Evolutionary conservation across 805 yeast species (phyloP), one percentile per base, ranked within the genome.

Genomic region (Tetrapisispora iriomotensis): DNA sequence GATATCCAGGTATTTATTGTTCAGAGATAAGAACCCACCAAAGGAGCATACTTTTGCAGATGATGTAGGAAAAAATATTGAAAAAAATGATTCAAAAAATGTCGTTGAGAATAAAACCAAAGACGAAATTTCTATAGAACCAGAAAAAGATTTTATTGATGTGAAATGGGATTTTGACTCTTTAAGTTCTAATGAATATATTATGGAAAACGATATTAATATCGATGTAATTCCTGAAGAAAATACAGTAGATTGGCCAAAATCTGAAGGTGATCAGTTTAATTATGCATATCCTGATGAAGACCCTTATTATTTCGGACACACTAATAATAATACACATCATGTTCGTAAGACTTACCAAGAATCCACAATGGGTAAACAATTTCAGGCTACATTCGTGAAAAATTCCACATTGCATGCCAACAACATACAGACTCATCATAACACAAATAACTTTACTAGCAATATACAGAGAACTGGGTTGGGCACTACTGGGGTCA

Each of bases 91-190:
- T 23, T 40, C 31, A 28, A 41, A 38, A 6, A 34, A 34, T 20
- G 36, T 36, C 18, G 33, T 12, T 17, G 40, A 38, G 12, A 37
- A 40, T n/a, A 29, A 30, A n/a, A 29, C 37, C 14, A 34, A 29
- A 1, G 51, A 47, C 5, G 20, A 37, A 20, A 22, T 50, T 26
- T 57, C 45, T 20, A 60, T 60, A 33, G 58, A 59, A 18, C 55
- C 62, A 17, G 76, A 25, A 13, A 12, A 18, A 1, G 33, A 70
- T 42, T 77, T 81, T 18, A 79, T 80, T 54, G 41, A 70, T 42
- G 76, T 82, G 18, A 79, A 81, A 55, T 86, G 95, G 96, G 95
- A 86, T 61, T 86, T 86, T 53, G 95, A 86, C 58, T 82, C 92
- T 0, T 62, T 84, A 39, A 79, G 82, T 52, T 73, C 82, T 30